These are phyloP conservation scores for Leishmania martiniquensis DNA, from an alignment of 208 protist species.

Conservation along the genomic window DNA sequence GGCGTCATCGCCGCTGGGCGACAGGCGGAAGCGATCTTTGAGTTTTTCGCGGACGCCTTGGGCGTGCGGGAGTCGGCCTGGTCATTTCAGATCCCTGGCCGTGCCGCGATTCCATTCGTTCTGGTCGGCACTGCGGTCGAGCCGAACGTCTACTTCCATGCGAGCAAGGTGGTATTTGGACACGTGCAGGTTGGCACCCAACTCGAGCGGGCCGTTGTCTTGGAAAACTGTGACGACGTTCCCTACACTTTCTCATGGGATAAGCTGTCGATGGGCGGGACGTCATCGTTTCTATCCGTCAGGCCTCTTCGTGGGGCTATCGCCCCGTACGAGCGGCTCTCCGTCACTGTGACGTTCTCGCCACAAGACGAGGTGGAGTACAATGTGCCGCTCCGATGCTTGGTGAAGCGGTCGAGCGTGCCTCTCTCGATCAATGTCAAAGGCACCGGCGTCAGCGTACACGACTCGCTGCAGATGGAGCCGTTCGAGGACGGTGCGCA, in stretches of 20 bases:
- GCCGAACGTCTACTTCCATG: constrained; percentile 92
- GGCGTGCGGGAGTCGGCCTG: constrained; percentile 90
- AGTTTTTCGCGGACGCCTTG: constrained; percentile 93
- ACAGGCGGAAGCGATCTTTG: constrained; percentile 95
- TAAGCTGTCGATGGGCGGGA: constrained; percentile 46
- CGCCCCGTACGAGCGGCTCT: constrained; percentile 63
- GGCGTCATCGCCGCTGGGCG: constrained; percentile 89
- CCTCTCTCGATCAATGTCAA: constrained; percentile 96
- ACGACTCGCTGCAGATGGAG: constrained; percentile 88
- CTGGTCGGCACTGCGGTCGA: constrained; percentile 94
- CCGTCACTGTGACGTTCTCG: constrained; percentile 83
- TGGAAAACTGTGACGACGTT: constrained; percentile 95
- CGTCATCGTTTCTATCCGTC: constrained; percentile 65
- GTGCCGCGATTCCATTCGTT: constrained; percentile 91
- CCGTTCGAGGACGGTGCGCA: constrained; percentile 34
- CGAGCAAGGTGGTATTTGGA: constrained; percentile 93
- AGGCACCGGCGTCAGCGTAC: constrained; percentile 94
- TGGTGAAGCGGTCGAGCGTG: constrained; percentile 92
- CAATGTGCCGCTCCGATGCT: constrained; percentile 93
- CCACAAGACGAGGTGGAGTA: constrained; percentile 93
- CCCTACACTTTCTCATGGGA: constrained; percentile 95
- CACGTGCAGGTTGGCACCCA: constrained; percentile 84
- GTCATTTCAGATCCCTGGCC: constrained; percentile 90
- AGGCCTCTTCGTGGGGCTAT: constrained; percentile 86
- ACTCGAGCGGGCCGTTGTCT: constrained; percentile 71